Conservation (phyloP, 2,329 filamentous ascomycete species). For the Aspergillus neoniger region DNA sequence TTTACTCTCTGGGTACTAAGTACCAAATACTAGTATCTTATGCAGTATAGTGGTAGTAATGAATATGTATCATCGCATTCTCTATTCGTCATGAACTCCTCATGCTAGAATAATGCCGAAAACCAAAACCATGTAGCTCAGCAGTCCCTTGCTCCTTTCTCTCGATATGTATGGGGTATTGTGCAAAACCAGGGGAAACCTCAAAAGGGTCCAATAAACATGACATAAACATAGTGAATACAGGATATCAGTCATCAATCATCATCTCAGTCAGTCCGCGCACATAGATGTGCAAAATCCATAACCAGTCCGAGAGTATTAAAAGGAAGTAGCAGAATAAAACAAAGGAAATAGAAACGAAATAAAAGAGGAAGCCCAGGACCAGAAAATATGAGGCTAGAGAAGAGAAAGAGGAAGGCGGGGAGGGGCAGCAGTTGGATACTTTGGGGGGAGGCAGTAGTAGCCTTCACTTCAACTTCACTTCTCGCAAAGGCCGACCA, state of each 20-base stretch:
- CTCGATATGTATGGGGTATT: not conserved
- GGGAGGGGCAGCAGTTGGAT: conserved; percentile 23
- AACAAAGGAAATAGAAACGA: not conserved
- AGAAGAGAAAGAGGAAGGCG: not conserved
- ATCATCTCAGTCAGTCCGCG: not conserved
- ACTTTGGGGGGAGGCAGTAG: not conserved
- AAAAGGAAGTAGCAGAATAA: not conserved
- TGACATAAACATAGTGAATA: not conserved
- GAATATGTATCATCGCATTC: not conserved
- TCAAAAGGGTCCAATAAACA: not conserved
- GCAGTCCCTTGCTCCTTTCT: not conserved
- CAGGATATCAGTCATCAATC: conserved; percentile 4
- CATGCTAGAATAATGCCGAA: not conserved
- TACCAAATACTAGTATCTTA: too few species aligned
- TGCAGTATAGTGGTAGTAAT: not conserved
- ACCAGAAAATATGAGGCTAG: not conserved
- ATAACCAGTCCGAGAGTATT: not conserved
- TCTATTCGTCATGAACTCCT: not conserved
- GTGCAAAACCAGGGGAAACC: not conserved
- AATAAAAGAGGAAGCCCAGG: not conserved
- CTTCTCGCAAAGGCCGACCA: conserved; percentile 22
- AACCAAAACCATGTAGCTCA: not conserved
- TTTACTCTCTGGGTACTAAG: too few species aligned
- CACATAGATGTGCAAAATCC: not conserved
- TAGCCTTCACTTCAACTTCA: conserved; percentile 15